Base-by-base conservation (phyloP, 192 early-diverging fungal species). In the Pecoramyces ruminantium region DNA sequence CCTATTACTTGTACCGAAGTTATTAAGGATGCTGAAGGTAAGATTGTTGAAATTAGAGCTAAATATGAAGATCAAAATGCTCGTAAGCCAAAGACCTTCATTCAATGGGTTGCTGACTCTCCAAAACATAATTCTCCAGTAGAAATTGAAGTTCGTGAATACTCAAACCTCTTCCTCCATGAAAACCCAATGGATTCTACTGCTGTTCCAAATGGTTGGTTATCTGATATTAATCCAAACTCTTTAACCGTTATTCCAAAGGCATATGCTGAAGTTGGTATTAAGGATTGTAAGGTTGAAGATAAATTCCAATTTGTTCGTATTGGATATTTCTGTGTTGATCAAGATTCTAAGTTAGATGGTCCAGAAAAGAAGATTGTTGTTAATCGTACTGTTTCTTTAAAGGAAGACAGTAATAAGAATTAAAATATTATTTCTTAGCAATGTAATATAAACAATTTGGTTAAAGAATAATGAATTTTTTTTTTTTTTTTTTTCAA, bases 311-410 rank as follows among this genome's bases (percentile, higher is more conserved):
- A 99, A 89, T 93, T 96, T 82, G 89, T 95, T 51, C 91, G 98
- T 78, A 92, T 96, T 40, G 98, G 96, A n/a, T 99, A 99, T 90
- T 99, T 98, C 86, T 93, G 97, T 83, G 88, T 99, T 17, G 98
- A 99, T 85, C 92, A 90, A 85, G 96, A 98, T 88, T 90, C 93
- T 8, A 89, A 88, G 21, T 78, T 96, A 78, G 85, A 85, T 38
- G 81, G 81, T 28, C 29, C 80, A 2, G 51, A 78, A 39, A 51
- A 29, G 39, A 80, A 82, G 29, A 78, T 91, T 30, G 85, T 94
- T 27, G 82, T 93, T 79, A 94, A 92, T 83, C 86, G 90, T 78
- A 91, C 90, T 29, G 90, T 93, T 40, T 88, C 92, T 28, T 86
- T 94, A 21, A 93, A 93, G 82, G 92, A 93, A 82, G 91, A 93